phyloP scores from a whole-genome alignment of 1,284 basidiomycete genomes.

The Ganoderma sp. region DNA sequence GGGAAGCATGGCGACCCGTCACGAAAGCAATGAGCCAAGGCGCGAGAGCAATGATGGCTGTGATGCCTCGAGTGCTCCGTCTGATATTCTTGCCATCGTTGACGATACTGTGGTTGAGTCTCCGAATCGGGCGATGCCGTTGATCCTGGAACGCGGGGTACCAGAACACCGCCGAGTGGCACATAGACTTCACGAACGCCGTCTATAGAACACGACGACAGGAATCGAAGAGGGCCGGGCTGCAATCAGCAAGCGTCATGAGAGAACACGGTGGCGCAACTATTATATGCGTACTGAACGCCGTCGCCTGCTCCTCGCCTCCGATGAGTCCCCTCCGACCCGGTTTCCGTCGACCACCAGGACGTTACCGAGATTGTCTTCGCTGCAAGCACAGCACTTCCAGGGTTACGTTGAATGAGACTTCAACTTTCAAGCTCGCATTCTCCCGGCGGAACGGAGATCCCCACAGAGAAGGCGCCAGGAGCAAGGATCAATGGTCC shows the following conservation, averaged over 20 bases:
- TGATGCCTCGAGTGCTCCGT: neutral
- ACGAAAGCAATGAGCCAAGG: neutral
- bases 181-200: neutral
- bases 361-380: neutral
- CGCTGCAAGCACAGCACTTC: neutral
- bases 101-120: neutral
- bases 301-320: neutral
- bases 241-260: neutral
- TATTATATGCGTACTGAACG: neutral
- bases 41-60: neutral
- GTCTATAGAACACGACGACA: neutral
- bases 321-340: neutral
- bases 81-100: neutral
- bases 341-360: neutral
- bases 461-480: neutral
- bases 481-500: neutral
- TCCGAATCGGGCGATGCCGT: neutral
- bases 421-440: neutral
- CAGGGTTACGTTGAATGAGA: neutral
- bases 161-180: neutral
- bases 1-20: constrained; percentile 3
- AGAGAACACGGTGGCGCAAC: neutral
- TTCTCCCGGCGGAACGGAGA: neutral
- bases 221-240: neutral
- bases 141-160: neutral